Percentiles rank a stretch among this genome's conserved stretches.
Conservation (phyloP, 345 rosid genomes). For the Bretschneidera sinensis region DNA sequence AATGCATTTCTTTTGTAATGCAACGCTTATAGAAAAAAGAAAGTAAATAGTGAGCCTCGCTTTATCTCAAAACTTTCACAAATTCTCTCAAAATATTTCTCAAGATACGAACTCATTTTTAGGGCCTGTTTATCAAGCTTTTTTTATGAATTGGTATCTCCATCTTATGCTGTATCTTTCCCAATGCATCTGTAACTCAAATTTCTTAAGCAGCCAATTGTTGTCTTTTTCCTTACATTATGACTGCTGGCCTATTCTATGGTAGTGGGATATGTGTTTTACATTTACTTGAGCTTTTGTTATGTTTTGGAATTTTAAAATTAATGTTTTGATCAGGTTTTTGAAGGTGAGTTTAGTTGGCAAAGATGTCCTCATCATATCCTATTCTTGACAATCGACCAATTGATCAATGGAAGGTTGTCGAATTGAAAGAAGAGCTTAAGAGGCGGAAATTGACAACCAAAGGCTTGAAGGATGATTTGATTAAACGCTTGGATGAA, state of each 20-base stretch:
- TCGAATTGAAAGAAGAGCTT: constrained; percentile 93
- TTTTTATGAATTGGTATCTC: neutral
- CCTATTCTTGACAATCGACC: constrained; percentile 68
- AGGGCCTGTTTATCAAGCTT: neutral
- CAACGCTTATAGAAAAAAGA: too few species aligned
- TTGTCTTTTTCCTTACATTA: neutral
- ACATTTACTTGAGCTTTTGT: neutral
- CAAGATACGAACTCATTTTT: neutral
- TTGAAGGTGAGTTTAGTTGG: constrained; percentile 20
- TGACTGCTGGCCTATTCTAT: neutral
- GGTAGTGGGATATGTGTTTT: neutral
- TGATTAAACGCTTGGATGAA: constrained; percentile 78
- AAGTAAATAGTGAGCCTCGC: too few species aligned
- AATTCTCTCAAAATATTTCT: neutral
- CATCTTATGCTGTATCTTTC: neutral
- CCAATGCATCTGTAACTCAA: neutral
- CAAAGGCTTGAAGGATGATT: constrained; percentile 81
- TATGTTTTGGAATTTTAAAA: neutral
- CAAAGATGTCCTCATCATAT: constrained; percentile 66
- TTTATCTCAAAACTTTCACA: too few species aligned
- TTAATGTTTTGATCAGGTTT: constrained; percentile 18
- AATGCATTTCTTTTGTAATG: too few species aligned
- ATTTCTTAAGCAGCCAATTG: neutral
- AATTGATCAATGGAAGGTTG: constrained; percentile 92
- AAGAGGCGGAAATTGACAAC: constrained; percentile 59